phyloP scores from a whole-genome alignment of 495 filamentous ascomycete species.

The Neohortaea acidophila region DNA sequence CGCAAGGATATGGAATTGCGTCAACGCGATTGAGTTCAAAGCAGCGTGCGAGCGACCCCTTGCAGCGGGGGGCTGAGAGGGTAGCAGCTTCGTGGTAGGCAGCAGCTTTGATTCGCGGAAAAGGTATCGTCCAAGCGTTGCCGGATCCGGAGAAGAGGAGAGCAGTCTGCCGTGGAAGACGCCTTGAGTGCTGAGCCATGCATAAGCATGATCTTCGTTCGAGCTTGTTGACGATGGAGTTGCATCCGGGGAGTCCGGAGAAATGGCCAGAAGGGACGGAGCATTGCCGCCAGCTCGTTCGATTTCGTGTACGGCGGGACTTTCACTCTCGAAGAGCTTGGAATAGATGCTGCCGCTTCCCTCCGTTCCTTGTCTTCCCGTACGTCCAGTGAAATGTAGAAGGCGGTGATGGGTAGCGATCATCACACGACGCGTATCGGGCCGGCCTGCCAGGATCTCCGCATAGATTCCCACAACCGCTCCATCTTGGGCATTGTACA shows the following conservation, averaged over 20 bases:
- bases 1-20: slow-evolving; percentile 84
- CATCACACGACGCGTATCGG: slow-evolving; percentile 59
- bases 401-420: slow-evolving; percentile 61
- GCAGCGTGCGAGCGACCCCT: slow-evolving; percentile 47
- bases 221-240: slow-evolving; percentile 26
- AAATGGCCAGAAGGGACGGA: slow-evolving; percentile 52
- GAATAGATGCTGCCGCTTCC: slow-evolving; percentile 69
- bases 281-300: slow-evolving; percentile 26
- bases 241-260: slow-evolving; percentile 50
- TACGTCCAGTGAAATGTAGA: slow-evolving; percentile 62
- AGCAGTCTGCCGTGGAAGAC: slow-evolving; percentile 72
- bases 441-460: slow-evolving; percentile 48
- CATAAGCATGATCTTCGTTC: slow-evolving; percentile 51
- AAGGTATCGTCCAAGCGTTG: slow-evolving; percentile 48
- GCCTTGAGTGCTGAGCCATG: slow-evolving; percentile 78
- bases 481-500: slow-evolving; percentile 66
- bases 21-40: slow-evolving; percentile 66
- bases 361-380: slow-evolving; percentile 58
- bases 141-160: slow-evolving; percentile 28
- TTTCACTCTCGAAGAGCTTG: slow-evolving; percentile 75
- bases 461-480: slow-evolving; percentile 69
- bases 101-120: slow-evolving; percentile 61
- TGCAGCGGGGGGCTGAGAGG: slow-evolving; percentile 45
- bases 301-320: slow-evolving; percentile 52
- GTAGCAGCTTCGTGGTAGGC: slow-evolving; percentile 52